These are phyloP conservation scores for Saprolegnia diclina DNA, from an alignment of 352 stramenopile genomes.

Conservation along the genomic window DNA sequence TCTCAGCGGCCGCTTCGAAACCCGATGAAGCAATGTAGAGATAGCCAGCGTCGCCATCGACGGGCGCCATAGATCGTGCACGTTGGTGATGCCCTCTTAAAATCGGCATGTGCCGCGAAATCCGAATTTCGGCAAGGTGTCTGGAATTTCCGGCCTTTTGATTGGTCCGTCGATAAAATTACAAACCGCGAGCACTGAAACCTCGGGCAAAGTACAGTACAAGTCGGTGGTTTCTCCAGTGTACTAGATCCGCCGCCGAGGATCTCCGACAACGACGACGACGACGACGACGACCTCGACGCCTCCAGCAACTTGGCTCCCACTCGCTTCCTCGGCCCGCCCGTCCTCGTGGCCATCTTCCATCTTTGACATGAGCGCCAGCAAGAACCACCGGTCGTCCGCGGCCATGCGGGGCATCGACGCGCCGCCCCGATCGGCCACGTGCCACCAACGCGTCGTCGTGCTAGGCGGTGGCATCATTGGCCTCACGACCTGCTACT, in stretches of 20 bases:
- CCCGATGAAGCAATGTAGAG: no score
- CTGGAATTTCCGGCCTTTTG: background rate
- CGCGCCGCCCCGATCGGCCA: conserved; percentile 13
- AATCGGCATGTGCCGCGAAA: background rate
- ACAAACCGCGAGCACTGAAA: conserved; percentile 7
- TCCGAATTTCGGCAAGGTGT: background rate
- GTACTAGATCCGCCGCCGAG: background rate
- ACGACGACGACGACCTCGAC: background rate
- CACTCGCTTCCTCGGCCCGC: background rate
- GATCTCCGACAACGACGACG: background rate
- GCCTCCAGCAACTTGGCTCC: background rate
- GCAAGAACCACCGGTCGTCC: conserved; percentile 18
- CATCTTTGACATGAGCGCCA: background rate
- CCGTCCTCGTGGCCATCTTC: conserved; percentile 3
- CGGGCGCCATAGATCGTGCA: no score
- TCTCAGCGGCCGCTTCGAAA: no score
- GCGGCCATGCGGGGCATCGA: conserved; percentile 23
- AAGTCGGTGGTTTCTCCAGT: conserved; percentile 3
- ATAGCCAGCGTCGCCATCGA: no score
- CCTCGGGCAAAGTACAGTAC: conserved; percentile 6
- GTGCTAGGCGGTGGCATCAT: conserved; percentile 83
- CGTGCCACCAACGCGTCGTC: conserved; percentile 70
- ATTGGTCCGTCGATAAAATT: background rate
- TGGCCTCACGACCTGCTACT: conserved; percentile 79
- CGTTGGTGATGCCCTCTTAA: background rate